Conservation (phyloP, 345 rosid species). For the Eucalyptus melliodora region DNA sequence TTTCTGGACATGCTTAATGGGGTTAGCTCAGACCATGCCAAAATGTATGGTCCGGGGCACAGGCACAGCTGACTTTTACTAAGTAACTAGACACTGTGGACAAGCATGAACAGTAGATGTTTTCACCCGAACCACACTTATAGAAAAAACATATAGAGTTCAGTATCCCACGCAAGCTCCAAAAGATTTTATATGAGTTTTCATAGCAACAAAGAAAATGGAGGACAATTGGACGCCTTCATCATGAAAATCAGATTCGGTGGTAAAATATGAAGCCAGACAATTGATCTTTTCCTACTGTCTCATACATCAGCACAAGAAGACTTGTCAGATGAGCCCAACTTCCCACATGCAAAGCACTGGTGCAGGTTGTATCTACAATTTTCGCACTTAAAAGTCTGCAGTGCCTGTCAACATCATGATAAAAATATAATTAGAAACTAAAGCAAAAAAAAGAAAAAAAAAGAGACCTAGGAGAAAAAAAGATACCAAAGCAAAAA, state of each 20-base stretch:
- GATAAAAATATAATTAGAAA: not conserved
- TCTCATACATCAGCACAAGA: constrained; percentile 55
- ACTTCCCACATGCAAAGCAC: constrained; percentile 73
- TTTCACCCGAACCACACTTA: not conserved
- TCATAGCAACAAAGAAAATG: not conserved
- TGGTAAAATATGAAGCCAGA: not conserved
- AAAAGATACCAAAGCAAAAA: not conserved
- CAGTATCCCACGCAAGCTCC: not conserved
- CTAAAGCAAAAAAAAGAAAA: not conserved
- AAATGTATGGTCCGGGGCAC: not conserved
- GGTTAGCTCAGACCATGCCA: not conserved
- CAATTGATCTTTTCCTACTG: not conserved
- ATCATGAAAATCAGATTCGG: not conserved
- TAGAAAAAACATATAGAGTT: not conserved
- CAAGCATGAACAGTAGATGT: not conserved
- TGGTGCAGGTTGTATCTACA: constrained; percentile 66
- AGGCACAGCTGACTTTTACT: not conserved
- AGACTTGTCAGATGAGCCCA: constrained; percentile 72
- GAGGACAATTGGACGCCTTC: not conserved
- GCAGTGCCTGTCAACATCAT: constrained; percentile 25
- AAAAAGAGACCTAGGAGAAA: not conserved
- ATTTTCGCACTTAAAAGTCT: constrained; percentile 53
- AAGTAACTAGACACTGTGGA: not conserved
- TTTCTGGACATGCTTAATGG: not conserved
- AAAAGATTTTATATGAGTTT: not conserved